phyloP scores from a whole-genome alignment of 2,329 filamentous ascomycete species.

The Hirsutella rhossiliensis region DNA sequence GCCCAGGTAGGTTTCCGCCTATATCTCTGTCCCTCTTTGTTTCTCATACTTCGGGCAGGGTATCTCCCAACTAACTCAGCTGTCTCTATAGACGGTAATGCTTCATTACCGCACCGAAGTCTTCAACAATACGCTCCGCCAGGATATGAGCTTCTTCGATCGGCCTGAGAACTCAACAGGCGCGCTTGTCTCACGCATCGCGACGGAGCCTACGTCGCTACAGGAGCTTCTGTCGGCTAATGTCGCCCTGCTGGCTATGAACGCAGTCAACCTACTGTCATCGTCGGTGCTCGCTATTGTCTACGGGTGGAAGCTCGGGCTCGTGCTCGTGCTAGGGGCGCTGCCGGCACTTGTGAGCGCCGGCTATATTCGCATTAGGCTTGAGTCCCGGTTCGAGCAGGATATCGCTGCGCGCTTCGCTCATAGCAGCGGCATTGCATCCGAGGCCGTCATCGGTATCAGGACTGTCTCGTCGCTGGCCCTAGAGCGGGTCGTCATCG shows the following conservation, averaged over 20 bases:
- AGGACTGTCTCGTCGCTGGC: conserved; percentile 36
- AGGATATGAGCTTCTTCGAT: conserved; percentile 39
- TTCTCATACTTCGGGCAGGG: no score
- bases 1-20: conserved; percentile 23
- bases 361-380: conserved; percentile 34
- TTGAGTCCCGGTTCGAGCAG: conserved; percentile 33
- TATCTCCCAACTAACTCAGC: no score
- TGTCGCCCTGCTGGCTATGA: conserved; percentile 31
- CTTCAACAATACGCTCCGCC: conserved; percentile 40
- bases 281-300: conserved; percentile 32
- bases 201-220: conserved; percentile 30
- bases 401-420: conserved; percentile 31
- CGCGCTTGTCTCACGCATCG: conserved; percentile 23
- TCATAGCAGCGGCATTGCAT: conserved; percentile 33
- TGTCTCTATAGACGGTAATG: conserved; percentile 17
- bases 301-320: conserved; percentile 36
- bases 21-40: no score
- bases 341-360: conserved; percentile 31
- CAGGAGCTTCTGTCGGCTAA: conserved; percentile 39
- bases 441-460: conserved; percentile 36
- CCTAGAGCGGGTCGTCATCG: conserved; percentile 28
- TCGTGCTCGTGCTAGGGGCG: conserved; percentile 32
- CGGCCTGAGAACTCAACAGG: conserved; percentile 23
- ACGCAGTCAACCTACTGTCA: conserved; percentile 30
- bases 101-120: conserved; percentile 23